Conservation (phyloP, 805 yeast genomes). For the Lipomyces starkeyi region DNA sequence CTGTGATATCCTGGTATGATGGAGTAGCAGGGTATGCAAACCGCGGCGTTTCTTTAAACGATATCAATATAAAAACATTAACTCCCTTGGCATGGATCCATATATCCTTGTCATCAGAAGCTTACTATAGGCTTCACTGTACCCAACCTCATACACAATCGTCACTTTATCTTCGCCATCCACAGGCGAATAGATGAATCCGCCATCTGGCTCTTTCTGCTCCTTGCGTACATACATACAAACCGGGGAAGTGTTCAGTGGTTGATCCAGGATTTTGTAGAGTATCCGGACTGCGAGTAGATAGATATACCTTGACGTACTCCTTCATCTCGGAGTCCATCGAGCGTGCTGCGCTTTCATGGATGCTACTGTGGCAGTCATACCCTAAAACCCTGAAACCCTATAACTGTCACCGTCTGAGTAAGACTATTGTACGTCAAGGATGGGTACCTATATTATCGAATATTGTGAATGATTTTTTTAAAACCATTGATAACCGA, state of each 20-base stretch:
- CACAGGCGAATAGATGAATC: not conserved
- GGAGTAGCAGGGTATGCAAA: slow-evolving; percentile 7
- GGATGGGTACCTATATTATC: slow-evolving; percentile 5
- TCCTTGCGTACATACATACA: not conserved
- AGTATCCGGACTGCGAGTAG: not conserved
- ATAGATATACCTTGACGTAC: not conserved
- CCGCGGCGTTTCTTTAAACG: slow-evolving; percentile 2
- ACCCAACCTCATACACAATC: slow-evolving; percentile 6
- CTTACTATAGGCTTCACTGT: not conserved
- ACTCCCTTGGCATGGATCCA: slow-evolving; percentile 4
- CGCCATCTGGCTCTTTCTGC: slow-evolving; percentile 7
- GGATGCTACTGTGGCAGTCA: slow-evolving; percentile 3
- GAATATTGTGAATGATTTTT: not conserved
- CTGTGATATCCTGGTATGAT: slow-evolving; percentile 1
- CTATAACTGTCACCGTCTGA: slow-evolving; percentile 1
- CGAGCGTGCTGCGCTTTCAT: not conserved
- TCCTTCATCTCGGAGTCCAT: not conserved
- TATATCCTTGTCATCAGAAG: slow-evolving; percentile 5
- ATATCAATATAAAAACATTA: not conserved
- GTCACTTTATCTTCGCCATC: not conserved
- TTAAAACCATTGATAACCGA: not conserved
- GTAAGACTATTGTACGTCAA: slow-evolving; percentile 6
- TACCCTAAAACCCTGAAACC: too few relatives aligned
- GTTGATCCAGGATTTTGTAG: not conserved
- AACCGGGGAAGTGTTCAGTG: not conserved